phyloP scores from a whole-genome alignment of 192 early-diverging fungal species.

The Irineochytrium annulatum region DNA sequence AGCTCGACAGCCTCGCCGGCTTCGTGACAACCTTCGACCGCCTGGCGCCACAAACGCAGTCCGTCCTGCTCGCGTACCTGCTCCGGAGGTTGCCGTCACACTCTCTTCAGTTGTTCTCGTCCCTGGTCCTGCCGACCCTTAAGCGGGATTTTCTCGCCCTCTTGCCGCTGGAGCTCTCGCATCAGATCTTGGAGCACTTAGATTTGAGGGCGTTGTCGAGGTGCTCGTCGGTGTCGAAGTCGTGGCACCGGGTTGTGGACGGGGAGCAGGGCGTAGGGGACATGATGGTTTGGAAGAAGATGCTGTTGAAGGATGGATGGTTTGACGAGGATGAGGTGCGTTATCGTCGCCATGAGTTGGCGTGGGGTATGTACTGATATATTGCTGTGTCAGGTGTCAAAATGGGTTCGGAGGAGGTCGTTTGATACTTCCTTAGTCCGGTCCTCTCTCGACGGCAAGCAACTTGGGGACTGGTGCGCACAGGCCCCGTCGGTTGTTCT shows the following conservation, averaged over 20 bases:
- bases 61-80: conserved; percentile 84
- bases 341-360: too few relatives aligned
- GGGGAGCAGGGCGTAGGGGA: conserved; percentile 58
- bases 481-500: too few relatives aligned
- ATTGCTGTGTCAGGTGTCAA: too few relatives aligned
- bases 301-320: conserved; percentile 42
- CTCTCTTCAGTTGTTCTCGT: conserved; percentile 87
- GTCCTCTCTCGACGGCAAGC: too few relatives aligned
- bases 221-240: conserved; percentile 72
- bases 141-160: conserved; percentile 84
- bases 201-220: conserved; percentile 75
- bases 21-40: conserved; percentile 76
- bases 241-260: conserved; percentile 77
- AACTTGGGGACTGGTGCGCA: too few relatives aligned
- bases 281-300: conserved; percentile 48
- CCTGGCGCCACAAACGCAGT: conserved; percentile 70
- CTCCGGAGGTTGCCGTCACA: conserved; percentile 77
- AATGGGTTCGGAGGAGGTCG: too few relatives aligned
- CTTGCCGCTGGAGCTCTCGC: conserved; percentile 44
- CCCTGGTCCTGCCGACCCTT: conserved; percentile 80
- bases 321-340: conserved; percentile 41
- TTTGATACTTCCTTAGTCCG: too few relatives aligned
- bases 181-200: conserved; percentile 78
- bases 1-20: conserved; percentile 31
- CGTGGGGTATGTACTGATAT: too few relatives aligned